A percentile compares a stretch with the other conserved stretches of the same genome.
phyloP scores from a whole-genome alignment of 805 yeast genomes.

The Myxozyma monticola region DNA sequence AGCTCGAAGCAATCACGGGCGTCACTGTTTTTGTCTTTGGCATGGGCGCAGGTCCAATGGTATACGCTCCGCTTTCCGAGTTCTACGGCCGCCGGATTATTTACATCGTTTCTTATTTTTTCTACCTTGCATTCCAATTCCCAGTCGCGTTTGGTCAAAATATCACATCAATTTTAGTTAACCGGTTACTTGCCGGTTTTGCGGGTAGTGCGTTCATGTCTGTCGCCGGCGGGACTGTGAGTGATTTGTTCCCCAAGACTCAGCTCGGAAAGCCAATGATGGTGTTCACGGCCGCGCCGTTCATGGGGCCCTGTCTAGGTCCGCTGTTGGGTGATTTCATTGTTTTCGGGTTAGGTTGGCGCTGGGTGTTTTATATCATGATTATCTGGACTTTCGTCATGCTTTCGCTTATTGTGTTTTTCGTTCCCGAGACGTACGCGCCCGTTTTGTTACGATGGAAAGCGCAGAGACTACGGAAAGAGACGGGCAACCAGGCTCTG shows the following conservation, averaged over 20 bases:
- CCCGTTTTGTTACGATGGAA: conserved; percentile 72
- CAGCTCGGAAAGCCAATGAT: conserved; percentile 32
- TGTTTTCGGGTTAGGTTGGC: conserved; percentile 62
- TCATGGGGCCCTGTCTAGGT: conserved; percentile 68
- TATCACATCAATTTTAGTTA: conserved; percentile 50
- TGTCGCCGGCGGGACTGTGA: conserved; percentile 79
- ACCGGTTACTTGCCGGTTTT: conserved; percentile 73
- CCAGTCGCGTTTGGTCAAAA: conserved; percentile 48
- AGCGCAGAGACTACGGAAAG: conserved; percentile 58
- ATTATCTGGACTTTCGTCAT: conserved; percentile 30
- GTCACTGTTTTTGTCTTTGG: conserved; percentile 58
- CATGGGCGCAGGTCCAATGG: conserved; percentile 63
- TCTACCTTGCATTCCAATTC: conserved; percentile 50
- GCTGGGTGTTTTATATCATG: conserved; percentile 69
- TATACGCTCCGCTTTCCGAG: conserved; percentile 70
- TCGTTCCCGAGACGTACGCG: conserved; percentile 83
- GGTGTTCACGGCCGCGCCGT: conserved; percentile 32
- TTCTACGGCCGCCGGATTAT: conserved; percentile 68
- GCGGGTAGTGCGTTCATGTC: conserved; percentile 82
- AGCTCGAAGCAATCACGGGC: conserved; percentile 50
- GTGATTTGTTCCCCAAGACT: conserved; percentile 70
- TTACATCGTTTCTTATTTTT: conserved; percentile 53
- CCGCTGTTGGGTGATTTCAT: conserved; percentile 59
- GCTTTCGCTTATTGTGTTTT: conserved; percentile 33
- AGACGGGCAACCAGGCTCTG: conserved; percentile 42